A percentile compares a stretch with the other conserved stretches of the same genome.
Conservation (phyloP, 352 stramenopile genomes). For the Phytophthora rubi region DNA sequence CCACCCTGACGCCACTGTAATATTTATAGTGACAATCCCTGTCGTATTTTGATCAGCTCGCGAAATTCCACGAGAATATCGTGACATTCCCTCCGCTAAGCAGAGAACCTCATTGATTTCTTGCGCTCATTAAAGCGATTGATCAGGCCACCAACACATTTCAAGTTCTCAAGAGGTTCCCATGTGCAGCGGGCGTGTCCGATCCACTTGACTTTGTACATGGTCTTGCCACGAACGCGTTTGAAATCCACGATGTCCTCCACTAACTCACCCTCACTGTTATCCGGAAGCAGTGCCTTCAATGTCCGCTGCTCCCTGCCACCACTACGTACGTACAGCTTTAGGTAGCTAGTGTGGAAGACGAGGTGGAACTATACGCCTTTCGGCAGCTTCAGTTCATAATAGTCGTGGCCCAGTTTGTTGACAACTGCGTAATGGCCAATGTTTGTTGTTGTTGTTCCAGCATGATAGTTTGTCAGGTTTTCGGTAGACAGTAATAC, state of each 20-base stretch:
- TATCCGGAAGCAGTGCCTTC: conserved; percentile 9
- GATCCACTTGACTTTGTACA: conserved; percentile 18
- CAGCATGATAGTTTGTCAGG: no score
- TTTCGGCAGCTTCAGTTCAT: no score
- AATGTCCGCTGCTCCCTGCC: conserved; percentile 1
- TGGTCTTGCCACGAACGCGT: conserved; percentile 2
- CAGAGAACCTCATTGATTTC: background rate
- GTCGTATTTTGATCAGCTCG: no score
- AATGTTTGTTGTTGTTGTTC: no score
- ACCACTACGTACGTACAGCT: conserved; percentile 3
- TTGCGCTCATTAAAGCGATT: conserved; percentile 10
- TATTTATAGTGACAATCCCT: no score
- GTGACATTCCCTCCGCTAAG: conserved; percentile 5
- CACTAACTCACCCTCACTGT: conserved; percentile 15
- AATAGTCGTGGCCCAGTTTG: no score
- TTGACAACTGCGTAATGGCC: no score
- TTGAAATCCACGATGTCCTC: conserved; percentile 23
- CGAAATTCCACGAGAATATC: background rate
- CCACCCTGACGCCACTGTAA: no score
- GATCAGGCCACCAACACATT: conserved; percentile 14
- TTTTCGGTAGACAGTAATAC: no score
- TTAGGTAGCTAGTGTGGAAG: conserved; percentile 6
- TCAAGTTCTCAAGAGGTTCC: conserved; percentile 14
- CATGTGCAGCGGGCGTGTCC: conserved; percentile 6
- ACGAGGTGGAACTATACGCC: no score